phyloP scores from a whole-genome alignment of 2,329 filamentous ascomycete species.

The Dothiorella sarmentorum region DNA sequence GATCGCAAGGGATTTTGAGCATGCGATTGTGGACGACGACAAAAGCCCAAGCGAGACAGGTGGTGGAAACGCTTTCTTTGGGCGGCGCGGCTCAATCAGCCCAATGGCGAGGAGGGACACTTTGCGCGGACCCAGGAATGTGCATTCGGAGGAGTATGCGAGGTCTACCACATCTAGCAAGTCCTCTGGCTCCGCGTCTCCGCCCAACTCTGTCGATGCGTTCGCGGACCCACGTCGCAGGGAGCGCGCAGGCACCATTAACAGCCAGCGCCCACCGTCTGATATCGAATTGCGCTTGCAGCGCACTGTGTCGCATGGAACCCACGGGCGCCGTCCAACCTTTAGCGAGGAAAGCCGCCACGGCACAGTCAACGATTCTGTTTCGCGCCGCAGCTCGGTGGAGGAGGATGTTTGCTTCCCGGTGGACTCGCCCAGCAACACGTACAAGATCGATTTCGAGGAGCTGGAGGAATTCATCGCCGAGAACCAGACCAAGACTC shows the following conservation, averaged over 20 bases:
- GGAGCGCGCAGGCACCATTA: slow-evolving; percentile 67
- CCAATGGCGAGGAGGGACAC: slow-evolving; percentile 41
- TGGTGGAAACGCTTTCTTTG: slow-evolving; percentile 42
- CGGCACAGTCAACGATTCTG: slow-evolving; percentile 58
- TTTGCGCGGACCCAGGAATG: slow-evolving; percentile 41
- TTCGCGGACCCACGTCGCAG: slow-evolving; percentile 88
- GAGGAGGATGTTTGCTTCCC: slow-evolving; percentile 91
- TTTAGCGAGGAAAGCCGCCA: slow-evolving; percentile 58
- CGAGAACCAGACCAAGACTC: slow-evolving; percentile 49
- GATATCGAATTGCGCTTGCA: slow-evolving; percentile 60
- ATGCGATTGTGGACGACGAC: slow-evolving; percentile 78
- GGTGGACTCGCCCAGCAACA: slow-evolving; percentile 70
- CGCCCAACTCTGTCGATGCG: slow-evolving; percentile 95
- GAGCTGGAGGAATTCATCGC: slow-evolving; percentile 89
- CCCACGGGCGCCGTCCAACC: slow-evolving; percentile 59
- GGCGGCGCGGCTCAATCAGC: slow-evolving; percentile 46
- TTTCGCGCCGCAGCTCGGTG: slow-evolving; percentile 65
- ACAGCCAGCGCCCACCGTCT: slow-evolving; percentile 51
- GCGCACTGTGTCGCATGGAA: slow-evolving; percentile 67
- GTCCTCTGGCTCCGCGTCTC: slow-evolving; percentile 70
- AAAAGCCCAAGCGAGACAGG: slow-evolving; percentile 27
- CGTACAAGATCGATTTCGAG: slow-evolving; percentile 85
- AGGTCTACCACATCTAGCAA: slow-evolving; percentile 48
- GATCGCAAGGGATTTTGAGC: slow-evolving; percentile 68
- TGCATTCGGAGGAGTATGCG: slow-evolving; percentile 27